Base-by-base conservation (phyloP, 2,329 filamentous ascomycete species). In the Neofusicoccum sp. region DNA sequence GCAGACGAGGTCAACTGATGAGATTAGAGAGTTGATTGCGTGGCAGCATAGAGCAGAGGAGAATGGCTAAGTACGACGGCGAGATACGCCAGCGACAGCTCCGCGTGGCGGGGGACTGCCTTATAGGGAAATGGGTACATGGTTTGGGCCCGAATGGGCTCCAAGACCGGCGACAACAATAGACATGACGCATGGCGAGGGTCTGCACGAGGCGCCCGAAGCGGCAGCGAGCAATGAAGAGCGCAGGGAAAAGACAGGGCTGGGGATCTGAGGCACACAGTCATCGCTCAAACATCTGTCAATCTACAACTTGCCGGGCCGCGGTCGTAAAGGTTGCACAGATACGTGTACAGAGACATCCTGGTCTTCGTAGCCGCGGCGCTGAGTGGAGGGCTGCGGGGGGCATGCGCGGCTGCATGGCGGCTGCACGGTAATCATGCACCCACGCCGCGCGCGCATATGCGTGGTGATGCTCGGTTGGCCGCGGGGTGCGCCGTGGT, bases 11-110 rank as follows among this genome's bases (percentile, higher is more conserved):
- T 29, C n/a, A 61, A 45, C 16, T 28, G 47, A 61, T 44, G 48
- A 61, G 45, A 58, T 45, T 45, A 22, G 29, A 9, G 22, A 44
- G 22, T 65, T 74, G 73, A 71, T 73, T 73, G 73, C 74, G 74
- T 76, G 72, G 75, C 73, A 75, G 72, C 69, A 64, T 64, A 61
- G 62, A 64, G 62, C 61, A 58, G 61, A 63, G 52, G 36, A 58
- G 52, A 43, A 58, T 41, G 37, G 36, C 61, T 63, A 44, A 48
- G 52, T 59, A 63, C 43, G 37, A 37, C n/a, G 7, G 44, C 28
- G 29, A 58, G 44, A 49, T 43, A 28, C 22, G 61, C 12, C 34
- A 31, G 44, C 12, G 8, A 12, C 43, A 33, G 52, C 41, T 43
- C 43, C 4, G 50, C 43, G 52, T 43, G 61, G 43, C 61, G 34